These are phyloP conservation scores for Xylaria venustula DNA, from an alignment of 495 filamentous ascomycete species.

Conservation along the genomic window DNA sequence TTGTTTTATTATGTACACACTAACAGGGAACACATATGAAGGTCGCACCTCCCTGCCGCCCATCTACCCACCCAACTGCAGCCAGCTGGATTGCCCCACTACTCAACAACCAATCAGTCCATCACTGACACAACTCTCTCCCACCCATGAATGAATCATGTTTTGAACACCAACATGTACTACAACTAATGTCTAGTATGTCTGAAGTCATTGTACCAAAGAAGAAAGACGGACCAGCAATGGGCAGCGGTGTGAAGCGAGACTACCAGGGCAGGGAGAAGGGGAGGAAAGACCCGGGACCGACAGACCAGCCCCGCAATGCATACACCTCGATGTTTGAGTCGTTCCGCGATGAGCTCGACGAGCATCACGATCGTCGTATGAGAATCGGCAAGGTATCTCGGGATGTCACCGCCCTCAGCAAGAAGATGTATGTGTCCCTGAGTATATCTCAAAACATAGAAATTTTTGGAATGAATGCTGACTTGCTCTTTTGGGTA, in stretches of 20 bases:
- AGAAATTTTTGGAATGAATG: background rate
- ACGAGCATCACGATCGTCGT: slow-evolving; percentile 90
- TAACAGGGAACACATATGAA: no score
- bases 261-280: slow-evolving; percentile 59
- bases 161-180: background rate
- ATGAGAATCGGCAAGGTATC: slow-evolving; percentile 86
- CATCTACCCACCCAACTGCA: no score
- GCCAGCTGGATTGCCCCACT: slow-evolving; percentile 2
- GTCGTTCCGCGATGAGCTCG: slow-evolving; percentile 79
- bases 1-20: no score
- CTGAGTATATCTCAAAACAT: no score
- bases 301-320: slow-evolving; percentile 38
- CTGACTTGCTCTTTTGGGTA: no score
- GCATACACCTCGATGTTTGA: slow-evolving; percentile 78
- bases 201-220: slow-evolving; percentile 31
- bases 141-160: background rate
- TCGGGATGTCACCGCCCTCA: slow-evolving; percentile 85
- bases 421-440: slow-evolving; percentile 86
- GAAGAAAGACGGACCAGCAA: slow-evolving; percentile 23
- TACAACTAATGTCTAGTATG: slow-evolving; percentile 2
- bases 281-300: slow-evolving; percentile 27
- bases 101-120: background rate
- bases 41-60: no score
- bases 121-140: background rate
- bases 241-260: slow-evolving; percentile 56